Percentiles rank a stretch among this genome's conserved stretches.
Conservation (phyloP, 2,329 filamentous ascomycete species). For the Aureobasidium sp. region DNA sequence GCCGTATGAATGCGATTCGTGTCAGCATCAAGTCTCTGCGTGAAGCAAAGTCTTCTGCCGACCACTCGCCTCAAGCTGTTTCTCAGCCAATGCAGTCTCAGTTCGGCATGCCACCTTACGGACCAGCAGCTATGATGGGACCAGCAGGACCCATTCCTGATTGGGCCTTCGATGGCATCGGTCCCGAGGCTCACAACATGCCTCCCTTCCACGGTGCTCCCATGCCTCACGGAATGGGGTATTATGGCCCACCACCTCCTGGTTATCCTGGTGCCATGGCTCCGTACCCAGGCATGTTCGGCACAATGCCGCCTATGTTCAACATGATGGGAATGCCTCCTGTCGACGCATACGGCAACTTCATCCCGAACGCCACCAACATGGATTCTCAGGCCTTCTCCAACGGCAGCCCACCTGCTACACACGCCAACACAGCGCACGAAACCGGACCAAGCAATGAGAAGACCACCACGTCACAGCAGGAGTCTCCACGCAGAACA, state of each 20-base stretch:
- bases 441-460: not conserved
- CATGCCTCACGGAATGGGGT: not conserved
- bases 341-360: conserved; percentile 1
- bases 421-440: not conserved
- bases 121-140: not conserved
- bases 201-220: conserved; percentile 1
- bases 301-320: conserved; percentile 6
- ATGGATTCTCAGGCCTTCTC: conserved; percentile 6
- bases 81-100: not conserved
- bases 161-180: conserved; percentile 11
- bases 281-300: not conserved
- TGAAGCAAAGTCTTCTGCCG: conserved; percentile 13
- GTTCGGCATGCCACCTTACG: conserved; percentile 12
- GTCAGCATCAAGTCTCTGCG: conserved; percentile 28
- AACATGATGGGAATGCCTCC: conserved; percentile 14
- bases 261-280: conserved; percentile 1
- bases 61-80: not conserved
- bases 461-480: not conserved
- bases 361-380: not conserved
- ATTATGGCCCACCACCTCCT: not conserved
- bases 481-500: conserved; percentile 19
- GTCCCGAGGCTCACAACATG: conserved; percentile 1
- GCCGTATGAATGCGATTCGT: conserved; percentile 27
- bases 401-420: not conserved
- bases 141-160: conserved; percentile 1